Percentiles rank a stretch among this genome's conserved stretches.
Conservation (phyloP, 306 rosid genomes). For the Echinosophora koreensis region DNA sequence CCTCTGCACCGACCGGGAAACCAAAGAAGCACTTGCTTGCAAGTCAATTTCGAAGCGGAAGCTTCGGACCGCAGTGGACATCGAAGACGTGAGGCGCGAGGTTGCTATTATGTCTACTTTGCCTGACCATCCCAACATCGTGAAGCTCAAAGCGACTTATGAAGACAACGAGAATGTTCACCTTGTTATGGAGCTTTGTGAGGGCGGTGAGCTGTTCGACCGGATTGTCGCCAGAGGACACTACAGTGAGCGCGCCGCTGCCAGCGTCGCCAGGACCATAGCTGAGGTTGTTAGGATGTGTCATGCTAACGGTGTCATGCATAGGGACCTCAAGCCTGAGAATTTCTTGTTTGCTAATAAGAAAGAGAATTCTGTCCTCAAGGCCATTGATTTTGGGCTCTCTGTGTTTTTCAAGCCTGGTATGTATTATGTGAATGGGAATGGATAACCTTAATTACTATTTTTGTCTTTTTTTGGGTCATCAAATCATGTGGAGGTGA, state of each 20-base stretch:
- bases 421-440: not conserved
- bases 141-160: slow-evolving; percentile 69
- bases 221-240: slow-evolving; percentile 75
- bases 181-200: slow-evolving; percentile 82
- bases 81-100: slow-evolving; percentile 80
- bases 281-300: slow-evolving; percentile 86
- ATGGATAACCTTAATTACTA: not conserved
- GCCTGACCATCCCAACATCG: slow-evolving; percentile 80
- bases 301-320: slow-evolving; percentile 80
- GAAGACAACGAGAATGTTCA: slow-evolving; percentile 82
- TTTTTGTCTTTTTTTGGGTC: too few relatives aligned
- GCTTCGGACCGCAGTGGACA: slow-evolving; percentile 77
- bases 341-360: slow-evolving; percentile 75
- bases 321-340: slow-evolving; percentile 82
- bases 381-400: slow-evolving; percentile 79
- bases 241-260: slow-evolving; percentile 80
- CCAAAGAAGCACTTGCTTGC: slow-evolving; percentile 78
- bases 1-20: slow-evolving; percentile 82
- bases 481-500: too few relatives aligned
- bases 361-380: slow-evolving; percentile 75
- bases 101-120: slow-evolving; percentile 76
- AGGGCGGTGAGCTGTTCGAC: slow-evolving; percentile 79
- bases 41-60: slow-evolving; percentile 89
- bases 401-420: slow-evolving; percentile 82
- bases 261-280: slow-evolving; percentile 60